phyloP scores from a whole-genome alignment of 2,329 filamentous ascomycete genomes.

The Ramularia endophylla region DNA sequence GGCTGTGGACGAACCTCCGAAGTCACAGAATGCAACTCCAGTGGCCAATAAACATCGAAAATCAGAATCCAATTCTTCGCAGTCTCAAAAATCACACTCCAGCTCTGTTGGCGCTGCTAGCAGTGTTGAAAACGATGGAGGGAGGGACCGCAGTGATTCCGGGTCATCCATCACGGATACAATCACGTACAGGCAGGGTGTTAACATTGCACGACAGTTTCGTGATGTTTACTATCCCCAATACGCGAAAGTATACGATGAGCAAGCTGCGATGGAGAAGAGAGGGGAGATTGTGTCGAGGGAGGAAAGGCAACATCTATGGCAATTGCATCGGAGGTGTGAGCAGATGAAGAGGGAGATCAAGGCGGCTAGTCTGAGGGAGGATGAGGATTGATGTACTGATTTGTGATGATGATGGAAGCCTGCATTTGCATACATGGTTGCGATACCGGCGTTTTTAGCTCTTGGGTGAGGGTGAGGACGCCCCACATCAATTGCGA shows the following conservation, averaged over 20 bases:
- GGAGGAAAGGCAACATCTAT: slow-evolving; percentile 47
- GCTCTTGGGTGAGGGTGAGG: no score
- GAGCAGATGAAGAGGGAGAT: slow-evolving; percentile 56
- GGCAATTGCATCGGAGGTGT: slow-evolving; percentile 49
- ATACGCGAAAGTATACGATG: slow-evolving; percentile 52
- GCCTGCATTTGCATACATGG: no score
- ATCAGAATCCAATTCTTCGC: slow-evolving; percentile 28
- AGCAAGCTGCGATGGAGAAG: slow-evolving; percentile 32
- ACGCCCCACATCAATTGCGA: no score
- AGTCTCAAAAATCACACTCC: slow-evolving; percentile 23
- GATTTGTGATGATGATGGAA: slow-evolving; percentile 4
- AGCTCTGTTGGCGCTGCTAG: slow-evolving; percentile 19
- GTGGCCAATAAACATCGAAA: slow-evolving; percentile 28
- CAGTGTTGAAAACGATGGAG: slow-evolving; percentile 11
- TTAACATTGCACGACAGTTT: slow-evolving; percentile 47
- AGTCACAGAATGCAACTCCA: slow-evolving; percentile 17
- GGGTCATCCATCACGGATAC: slow-evolving; percentile 18
- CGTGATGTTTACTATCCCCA: slow-evolving; percentile 51
- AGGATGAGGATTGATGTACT: slow-evolving; percentile 9
- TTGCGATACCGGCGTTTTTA: background rate
- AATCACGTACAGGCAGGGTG: slow-evolving; percentile 37
- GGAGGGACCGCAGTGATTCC: slow-evolving; percentile 17
- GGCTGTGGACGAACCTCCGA: slow-evolving; percentile 32
- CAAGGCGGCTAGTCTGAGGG: slow-evolving; percentile 29
- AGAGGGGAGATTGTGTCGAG: slow-evolving; percentile 25